Evolutionary conservation across 345 rosid genomes (phyloP).

Genomic region (Salix arbutifolia): DNA sequence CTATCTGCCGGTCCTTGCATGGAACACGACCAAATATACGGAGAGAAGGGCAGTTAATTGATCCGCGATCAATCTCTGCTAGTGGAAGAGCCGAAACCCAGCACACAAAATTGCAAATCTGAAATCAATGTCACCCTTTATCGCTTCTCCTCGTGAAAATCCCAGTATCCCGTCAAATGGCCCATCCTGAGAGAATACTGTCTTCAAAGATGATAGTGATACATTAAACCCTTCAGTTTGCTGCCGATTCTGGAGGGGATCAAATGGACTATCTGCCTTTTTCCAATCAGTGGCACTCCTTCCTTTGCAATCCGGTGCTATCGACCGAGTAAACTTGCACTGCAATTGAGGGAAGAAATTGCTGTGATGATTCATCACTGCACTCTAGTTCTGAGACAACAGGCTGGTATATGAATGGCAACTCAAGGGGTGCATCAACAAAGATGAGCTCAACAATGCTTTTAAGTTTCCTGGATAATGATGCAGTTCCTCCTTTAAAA

Average conservation of each 20-base stretch:
- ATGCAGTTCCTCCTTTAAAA: slow-evolving; percentile 90
- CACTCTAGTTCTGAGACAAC: slow-evolving; percentile 2
- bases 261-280: slow-evolving; percentile 53
- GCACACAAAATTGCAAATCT: slow-evolving; percentile 83
- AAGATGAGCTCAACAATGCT: slow-evolving; percentile 69
- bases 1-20: slow-evolving; percentile 77
- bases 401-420: slow-evolving; percentile 69
- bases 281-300: slow-evolving; percentile 48
- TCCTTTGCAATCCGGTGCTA: slow-evolving; percentile 44
- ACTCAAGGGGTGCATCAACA: slow-evolving; percentile 77
- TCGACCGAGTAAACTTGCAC: slow-evolving; percentile 80
- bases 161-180: slow-evolving; percentile 93
- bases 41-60: slow-evolving; percentile 73
- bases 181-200: slow-evolving; percentile 48
- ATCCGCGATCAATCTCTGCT: slow-evolving; percentile 26
- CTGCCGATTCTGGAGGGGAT: slow-evolving; percentile 73
- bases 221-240: slow-evolving; percentile 70
- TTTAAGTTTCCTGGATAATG: slow-evolving; percentile 88
- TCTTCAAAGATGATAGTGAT: slow-evolving; percentile 54
- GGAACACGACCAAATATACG: slow-evolving; percentile 69
- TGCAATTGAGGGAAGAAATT: slow-evolving; percentile 50
- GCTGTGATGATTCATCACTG: slow-evolving; percentile 15
- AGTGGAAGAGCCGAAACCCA: slow-evolving; percentile 45
- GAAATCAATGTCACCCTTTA: slow-evolving; percentile 54
- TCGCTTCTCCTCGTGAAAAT: slow-evolving; percentile 94